Evolutionary conservation across 2,329 filamentous ascomycete species (phyloP).

Genomic region (Septoria petroselini): DNA sequence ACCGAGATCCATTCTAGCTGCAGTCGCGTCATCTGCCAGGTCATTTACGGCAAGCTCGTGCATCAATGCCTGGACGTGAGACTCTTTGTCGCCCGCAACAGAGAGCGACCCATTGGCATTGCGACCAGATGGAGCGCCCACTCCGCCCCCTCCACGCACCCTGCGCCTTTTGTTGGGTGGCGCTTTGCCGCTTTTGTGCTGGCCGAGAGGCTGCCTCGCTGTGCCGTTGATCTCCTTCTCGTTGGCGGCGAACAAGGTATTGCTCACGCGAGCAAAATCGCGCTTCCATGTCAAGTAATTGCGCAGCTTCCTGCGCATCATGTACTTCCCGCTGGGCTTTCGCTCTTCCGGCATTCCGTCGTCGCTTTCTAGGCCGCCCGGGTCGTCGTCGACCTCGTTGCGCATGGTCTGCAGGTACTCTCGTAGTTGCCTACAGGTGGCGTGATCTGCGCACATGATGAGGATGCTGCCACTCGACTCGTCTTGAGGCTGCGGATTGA

Average conservation of each 20-base stretch:
- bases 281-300: conserved; percentile 89
- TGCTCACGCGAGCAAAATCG: conserved; percentile 81
- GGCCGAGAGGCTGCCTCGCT: conserved; percentile 40
- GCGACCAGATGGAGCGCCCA: conserved; percentile 58
- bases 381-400: conserved; percentile 31
- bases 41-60: conserved; percentile 79
- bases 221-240: conserved; percentile 70
- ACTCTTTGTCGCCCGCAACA: conserved; percentile 76
- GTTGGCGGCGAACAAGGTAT: conserved; percentile 73
- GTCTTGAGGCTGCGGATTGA: conserved; percentile 71
- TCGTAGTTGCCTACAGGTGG: conserved; percentile 80
- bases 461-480: conserved; percentile 89
- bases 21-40: conserved; percentile 57
- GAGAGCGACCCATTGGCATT: conserved; percentile 71
- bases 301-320: conserved; percentile 85
- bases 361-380: conserved; percentile 50
- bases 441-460: conserved; percentile 90
- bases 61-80: conserved; percentile 77
- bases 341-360: conserved; percentile 42
- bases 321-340: conserved; percentile 71
- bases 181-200: conserved; percentile 54
- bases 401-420: conserved; percentile 93
- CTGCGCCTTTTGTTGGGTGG: conserved; percentile 84
- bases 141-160: conserved; percentile 71
- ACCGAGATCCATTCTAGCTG: conserved; percentile 70